Evolutionary conservation across 495 filamentous ascomycete species (phyloP).

Genomic region (Usnea hakonensis): DNA sequence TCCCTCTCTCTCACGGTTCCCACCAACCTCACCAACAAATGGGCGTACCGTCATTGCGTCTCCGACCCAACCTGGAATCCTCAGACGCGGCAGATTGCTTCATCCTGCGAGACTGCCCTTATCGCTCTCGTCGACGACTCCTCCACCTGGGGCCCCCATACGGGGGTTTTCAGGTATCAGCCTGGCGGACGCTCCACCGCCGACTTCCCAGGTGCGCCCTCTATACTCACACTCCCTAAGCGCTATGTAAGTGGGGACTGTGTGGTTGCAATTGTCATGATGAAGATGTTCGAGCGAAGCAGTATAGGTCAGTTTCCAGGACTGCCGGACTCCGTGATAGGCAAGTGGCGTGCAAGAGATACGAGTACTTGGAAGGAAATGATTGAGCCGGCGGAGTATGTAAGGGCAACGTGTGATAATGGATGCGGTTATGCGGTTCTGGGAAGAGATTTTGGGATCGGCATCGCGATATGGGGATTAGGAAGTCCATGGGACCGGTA

Average conservation of each 20-base stretch:
- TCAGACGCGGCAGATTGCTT: background rate
- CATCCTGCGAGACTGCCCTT: conserved; percentile 5
- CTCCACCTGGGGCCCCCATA: background rate
- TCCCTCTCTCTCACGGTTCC: background rate
- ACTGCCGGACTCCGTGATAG: background rate
- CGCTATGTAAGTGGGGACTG: conserved; percentile 5
- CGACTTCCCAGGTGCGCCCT: background rate
- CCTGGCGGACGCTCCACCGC: background rate
- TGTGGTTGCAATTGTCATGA: conserved; percentile 12
- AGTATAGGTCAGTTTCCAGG: background rate
- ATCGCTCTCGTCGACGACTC: background rate
- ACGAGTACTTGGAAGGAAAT: background rate
- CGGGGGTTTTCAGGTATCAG: background rate
- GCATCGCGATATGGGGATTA: background rate
- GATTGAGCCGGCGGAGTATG: background rate
- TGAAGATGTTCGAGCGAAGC: conserved; percentile 12
- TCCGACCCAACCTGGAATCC: background rate
- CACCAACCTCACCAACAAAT: background rate
- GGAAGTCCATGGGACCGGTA: conserved; percentile 13
- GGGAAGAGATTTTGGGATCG: background rate
- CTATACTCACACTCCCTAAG: background rate
- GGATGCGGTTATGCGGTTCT: conserved; percentile 6
- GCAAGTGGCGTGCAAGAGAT: conserved; percentile 1
- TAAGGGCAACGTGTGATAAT: conserved; percentile 5
- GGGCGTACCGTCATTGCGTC: background rate